Evolutionary conservation across 805 yeast genomes (phyloP).

Genomic region (Kurtzmaniella fragi): DNA sequence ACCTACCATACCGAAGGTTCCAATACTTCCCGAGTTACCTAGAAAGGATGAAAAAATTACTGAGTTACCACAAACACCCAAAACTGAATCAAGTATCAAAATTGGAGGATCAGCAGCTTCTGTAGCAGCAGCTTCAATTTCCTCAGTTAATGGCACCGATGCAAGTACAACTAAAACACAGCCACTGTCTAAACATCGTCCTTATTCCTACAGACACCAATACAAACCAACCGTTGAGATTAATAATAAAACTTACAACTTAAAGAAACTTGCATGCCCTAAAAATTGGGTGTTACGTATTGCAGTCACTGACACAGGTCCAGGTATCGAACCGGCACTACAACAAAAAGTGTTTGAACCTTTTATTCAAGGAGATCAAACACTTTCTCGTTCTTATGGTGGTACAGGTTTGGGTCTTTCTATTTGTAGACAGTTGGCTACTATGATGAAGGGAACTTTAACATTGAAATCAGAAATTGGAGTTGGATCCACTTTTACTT

Average conservation of each 20-base stretch:
- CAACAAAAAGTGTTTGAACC: slow-evolving; percentile 91
- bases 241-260: slow-evolving; percentile 28
- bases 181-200: no score
- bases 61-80: no score
- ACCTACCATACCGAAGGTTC: background rate
- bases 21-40: no score
- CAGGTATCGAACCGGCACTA: slow-evolving; percentile 81
- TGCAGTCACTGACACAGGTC: slow-evolving; percentile 85
- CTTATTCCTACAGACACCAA: slow-evolving; percentile 10
- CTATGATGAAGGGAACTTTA: slow-evolving; percentile 86
- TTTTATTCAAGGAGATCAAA: slow-evolving; percentile 95
- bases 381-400: slow-evolving; percentile 83
- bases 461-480: slow-evolving; percentile 71
- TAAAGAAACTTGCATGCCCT: slow-evolving; percentile 32
- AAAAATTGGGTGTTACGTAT: slow-evolving; percentile 59
- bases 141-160: background rate
- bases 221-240: slow-evolving; percentile 25
- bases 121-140: background rate
- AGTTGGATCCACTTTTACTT: slow-evolving; percentile 77
- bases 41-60: no score
- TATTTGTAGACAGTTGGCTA: slow-evolving; percentile 86
- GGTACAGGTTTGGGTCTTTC: slow-evolving; percentile 93
- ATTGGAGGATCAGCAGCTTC: background rate
- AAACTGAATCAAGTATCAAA: background rate
- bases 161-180: background rate